Percentiles rank a stretch among this genome's conserved stretches.
These are phyloP conservation scores for Camillea tinctor DNA, from an alignment of 2,329 filamentous ascomycete genomes.

Conservation along the genomic window DNA sequence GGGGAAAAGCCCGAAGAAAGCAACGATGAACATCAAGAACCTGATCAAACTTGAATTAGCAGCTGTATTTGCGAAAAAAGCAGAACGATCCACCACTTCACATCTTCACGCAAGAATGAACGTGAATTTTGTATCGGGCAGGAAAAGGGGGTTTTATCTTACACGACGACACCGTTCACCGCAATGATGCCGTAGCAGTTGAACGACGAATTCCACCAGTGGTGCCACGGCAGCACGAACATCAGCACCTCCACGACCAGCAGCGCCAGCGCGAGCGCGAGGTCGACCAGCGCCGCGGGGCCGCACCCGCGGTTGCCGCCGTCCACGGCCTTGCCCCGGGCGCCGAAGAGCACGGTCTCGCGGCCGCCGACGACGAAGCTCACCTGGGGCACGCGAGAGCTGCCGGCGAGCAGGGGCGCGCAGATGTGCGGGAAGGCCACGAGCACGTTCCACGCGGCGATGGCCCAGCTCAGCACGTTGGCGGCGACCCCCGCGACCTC, in stretches of 20 bases:
- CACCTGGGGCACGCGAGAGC: background rate
- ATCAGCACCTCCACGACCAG: background rate
- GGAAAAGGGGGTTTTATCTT: background rate
- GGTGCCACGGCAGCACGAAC: background rate
- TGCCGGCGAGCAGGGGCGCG: background rate
- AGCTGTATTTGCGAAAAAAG: background rate
- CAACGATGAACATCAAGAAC: background rate
- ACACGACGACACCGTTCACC: background rate
- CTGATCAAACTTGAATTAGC: too few relatives aligned
- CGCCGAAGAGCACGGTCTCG: background rate
- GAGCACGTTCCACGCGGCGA: slow-evolving; percentile 4
- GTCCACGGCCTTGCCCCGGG: background rate
- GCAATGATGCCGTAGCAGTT: background rate
- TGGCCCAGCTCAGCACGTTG: slow-evolving; percentile 3
- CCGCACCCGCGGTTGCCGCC: background rate
- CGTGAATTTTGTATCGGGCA: too few relatives aligned
- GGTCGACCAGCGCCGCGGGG: slow-evolving; percentile 1
- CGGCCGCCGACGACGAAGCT: slow-evolving; percentile 5
- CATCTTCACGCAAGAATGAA: background rate
- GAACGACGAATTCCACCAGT: background rate
- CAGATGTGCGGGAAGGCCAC: background rate
- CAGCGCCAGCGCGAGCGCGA: background rate
- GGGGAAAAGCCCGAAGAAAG: background rate
- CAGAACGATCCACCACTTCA: background rate
- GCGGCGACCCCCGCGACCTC: background rate